phyloP scores from a whole-genome alignment of 129 eudicot species.

The Centella asiatica region DNA sequence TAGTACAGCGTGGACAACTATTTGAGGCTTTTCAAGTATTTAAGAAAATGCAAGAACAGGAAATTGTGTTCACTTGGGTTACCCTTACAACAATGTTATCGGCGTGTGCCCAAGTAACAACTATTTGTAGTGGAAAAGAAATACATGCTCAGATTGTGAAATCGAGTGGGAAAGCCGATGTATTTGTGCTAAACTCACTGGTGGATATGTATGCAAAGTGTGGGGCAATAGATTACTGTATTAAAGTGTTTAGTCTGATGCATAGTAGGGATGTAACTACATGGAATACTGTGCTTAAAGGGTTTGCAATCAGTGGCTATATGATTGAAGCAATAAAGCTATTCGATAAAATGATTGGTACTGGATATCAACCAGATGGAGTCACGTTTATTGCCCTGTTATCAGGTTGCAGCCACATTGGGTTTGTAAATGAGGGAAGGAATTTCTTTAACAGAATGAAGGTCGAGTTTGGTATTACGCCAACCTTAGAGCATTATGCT shows the following conservation, averaged over 20 bases:
- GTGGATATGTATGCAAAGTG: slow-evolving; percentile 43
- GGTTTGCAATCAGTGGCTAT: slow-evolving; percentile 31
- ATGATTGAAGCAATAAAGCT: slow-evolving; percentile 21
- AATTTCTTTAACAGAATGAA: slow-evolving; percentile 25
- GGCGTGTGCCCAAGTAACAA: slow-evolving; percentile 18
- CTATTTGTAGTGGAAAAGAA: slow-evolving; percentile 31
- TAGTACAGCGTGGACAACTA: slow-evolving; percentile 15
- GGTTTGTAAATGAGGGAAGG: slow-evolving; percentile 20
- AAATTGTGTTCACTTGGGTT: slow-evolving; percentile 31
- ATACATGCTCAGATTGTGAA: slow-evolving; percentile 39
- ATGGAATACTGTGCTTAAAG: slow-evolving; percentile 28
- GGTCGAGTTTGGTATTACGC: slow-evolving; percentile 20
- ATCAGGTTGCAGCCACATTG: slow-evolving; percentile 33
- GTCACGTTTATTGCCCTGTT: slow-evolving; percentile 30
- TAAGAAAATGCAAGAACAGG: slow-evolving; percentile 30
- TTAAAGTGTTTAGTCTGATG: slow-evolving; percentile 31
- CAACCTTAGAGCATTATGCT: slow-evolving; percentile 36
- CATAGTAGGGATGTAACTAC: slow-evolving; percentile 28
- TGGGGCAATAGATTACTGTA: slow-evolving; percentile 28
- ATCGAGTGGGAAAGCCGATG: slow-evolving; percentile 20
- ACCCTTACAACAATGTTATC: slow-evolving; percentile 27
- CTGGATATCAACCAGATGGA: slow-evolving; percentile 22
- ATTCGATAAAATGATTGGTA: slow-evolving; percentile 22
- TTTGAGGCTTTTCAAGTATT: slow-evolving; percentile 31
- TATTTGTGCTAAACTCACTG: slow-evolving; percentile 27